A percentile compares a stretch with the other conserved stretches of the same genome.
phyloP scores from a whole-genome alignment of 192 early-diverging fungal species.

The Coemansia sp. region DNA sequence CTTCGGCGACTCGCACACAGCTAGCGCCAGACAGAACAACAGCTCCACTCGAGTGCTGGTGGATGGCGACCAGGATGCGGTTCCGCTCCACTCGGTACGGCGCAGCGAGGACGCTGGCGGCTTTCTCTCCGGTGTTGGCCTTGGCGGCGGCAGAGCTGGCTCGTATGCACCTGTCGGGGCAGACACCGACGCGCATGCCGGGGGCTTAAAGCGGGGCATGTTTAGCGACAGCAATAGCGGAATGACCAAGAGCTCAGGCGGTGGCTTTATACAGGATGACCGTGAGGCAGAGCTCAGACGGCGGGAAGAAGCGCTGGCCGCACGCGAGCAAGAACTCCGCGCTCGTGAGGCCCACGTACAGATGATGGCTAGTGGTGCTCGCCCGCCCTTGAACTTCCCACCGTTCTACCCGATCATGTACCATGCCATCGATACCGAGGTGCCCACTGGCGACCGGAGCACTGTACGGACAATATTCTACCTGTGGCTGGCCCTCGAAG shows the following conservation, averaged over 20 bases:
- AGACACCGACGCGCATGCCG: conserved; percentile 17
- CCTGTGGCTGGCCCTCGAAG: conserved; percentile 72
- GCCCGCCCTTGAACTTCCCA: conserved; percentile 79
- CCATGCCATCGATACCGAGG: conserved; percentile 72
- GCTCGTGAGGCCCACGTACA: conserved; percentile 63
- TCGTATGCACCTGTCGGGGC: conserved; percentile 40
- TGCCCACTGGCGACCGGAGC: conserved; percentile 63
- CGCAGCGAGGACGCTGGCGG: conserved; percentile 39
- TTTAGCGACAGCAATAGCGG: conserved; percentile 8
- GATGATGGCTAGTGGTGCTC: conserved; percentile 51
- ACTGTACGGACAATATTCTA: conserved; percentile 68
- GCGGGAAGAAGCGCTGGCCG: conserved; percentile 73
- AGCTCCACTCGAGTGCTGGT: conserved; percentile 6
- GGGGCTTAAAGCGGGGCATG: conserved; percentile 10
- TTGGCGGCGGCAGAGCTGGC: conserved; percentile 18
- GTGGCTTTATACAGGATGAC: conserved; percentile 27
- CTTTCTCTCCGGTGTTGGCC: conserved; percentile 28
- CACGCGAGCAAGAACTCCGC: conserved; percentile 67
- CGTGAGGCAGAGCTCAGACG: conserved; percentile 71
- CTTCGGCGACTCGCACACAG: conserved; percentile 32
- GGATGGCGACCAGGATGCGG: conserved; percentile 32
- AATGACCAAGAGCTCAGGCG: conserved; percentile 8
- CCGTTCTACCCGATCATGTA: conserved; percentile 82
- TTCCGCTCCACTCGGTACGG: conserved; percentile 42
- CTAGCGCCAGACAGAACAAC: conserved; percentile 12